Evolutionary conservation across 768 basidiomycete genomes (phyloP).

Genomic region (Leccinum uliginosum): DNA sequence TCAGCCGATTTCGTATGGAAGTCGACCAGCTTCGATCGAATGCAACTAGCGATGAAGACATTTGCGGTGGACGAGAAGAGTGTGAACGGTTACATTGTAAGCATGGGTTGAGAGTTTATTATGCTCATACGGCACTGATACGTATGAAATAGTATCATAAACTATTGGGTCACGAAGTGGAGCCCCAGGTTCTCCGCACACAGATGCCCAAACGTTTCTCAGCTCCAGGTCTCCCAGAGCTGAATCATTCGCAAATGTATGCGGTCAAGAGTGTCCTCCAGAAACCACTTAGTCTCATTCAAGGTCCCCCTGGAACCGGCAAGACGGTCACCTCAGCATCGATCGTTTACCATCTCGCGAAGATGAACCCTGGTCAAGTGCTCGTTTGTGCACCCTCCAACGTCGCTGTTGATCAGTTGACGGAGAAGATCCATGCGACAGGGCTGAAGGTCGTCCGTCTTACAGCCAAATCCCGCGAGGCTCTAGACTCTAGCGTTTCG

Average conservation of each 20-base stretch:
- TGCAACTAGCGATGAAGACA: slow-evolving; percentile 99
- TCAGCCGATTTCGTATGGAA: slow-evolving; percentile 99
- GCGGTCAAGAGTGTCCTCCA: slow-evolving; percentile 98
- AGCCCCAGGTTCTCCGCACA: slow-evolving; percentile 85
- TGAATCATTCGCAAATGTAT: slow-evolving; percentile 99
- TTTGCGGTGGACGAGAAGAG: slow-evolving; percentile 99
- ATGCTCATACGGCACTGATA: neutral
- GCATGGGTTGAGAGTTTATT: slow-evolving; percentile 27
- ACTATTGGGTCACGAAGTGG: slow-evolving; percentile 94
- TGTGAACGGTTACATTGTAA: slow-evolving; percentile 95
- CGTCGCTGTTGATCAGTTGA: slow-evolving; percentile 98
- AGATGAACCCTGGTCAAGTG: slow-evolving; percentile 99
- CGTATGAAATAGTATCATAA: slow-evolving; percentile 78
- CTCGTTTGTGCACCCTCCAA: slow-evolving; percentile 99
- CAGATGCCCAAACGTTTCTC: slow-evolving; percentile 98
- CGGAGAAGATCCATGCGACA: slow-evolving; percentile 99
- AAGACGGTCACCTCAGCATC: slow-evolving; percentile 99
- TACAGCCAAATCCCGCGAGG: slow-evolving; percentile 97
- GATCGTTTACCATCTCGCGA: slow-evolving; percentile 96
- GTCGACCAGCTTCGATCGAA: slow-evolving; percentile 97
- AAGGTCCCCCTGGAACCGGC: slow-evolving; percentile 97
- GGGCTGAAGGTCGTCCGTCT: slow-evolving; percentile 97
- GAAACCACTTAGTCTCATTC: slow-evolving; percentile 95
- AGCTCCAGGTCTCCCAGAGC: slow-evolving; percentile 93
- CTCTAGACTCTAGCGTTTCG: slow-evolving; percentile 89